These are phyloP conservation scores for Termitomyces sp. DNA, from an alignment of 768 basidiomycete species.

Conservation along the genomic window DNA sequence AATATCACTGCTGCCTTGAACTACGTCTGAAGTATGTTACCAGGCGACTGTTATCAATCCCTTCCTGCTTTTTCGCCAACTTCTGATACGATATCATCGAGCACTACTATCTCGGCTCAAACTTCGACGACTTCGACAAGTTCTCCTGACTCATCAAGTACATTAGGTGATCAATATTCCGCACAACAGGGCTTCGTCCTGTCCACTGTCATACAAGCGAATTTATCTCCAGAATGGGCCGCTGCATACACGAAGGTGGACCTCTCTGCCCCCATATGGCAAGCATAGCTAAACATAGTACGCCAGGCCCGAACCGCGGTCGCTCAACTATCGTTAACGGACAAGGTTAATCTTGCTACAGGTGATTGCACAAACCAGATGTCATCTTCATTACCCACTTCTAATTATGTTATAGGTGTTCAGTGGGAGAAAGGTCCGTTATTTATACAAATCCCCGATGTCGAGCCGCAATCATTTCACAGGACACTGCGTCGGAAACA, in stretches of 20 bases:
- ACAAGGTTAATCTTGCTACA: conserved; percentile 56
- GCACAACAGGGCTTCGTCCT: not conserved
- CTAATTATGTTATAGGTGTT: conserved; percentile 24
- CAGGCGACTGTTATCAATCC: conserved; percentile 52
- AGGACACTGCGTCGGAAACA: conserved; percentile 51
- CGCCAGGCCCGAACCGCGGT: conserved; percentile 46
- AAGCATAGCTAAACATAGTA: not conserved
- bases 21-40: not conserved
- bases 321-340: conserved; percentile 46
- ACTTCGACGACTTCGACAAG: conserved; percentile 20
- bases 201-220: conserved; percentile 20
- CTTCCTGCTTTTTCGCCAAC: conserved; percentile 32
- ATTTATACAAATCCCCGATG: not conserved
- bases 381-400: not conserved
- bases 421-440: conserved; percentile 37
- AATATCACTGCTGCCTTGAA: not conserved
- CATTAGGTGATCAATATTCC: conserved; percentile 13
- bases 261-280: not conserved
- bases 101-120: conserved; percentile 6
- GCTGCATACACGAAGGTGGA: conserved; percentile 50
- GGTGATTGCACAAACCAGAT: conserved; percentile 25
- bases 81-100: conserved; percentile 16
- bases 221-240: conserved; percentile 48
- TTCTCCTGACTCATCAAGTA: conserved; percentile 16
- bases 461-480: not conserved